Evolutionary conservation across 352 stramenopile genomes (phyloP).

Genomic region (Pythium brachiatum): DNA sequence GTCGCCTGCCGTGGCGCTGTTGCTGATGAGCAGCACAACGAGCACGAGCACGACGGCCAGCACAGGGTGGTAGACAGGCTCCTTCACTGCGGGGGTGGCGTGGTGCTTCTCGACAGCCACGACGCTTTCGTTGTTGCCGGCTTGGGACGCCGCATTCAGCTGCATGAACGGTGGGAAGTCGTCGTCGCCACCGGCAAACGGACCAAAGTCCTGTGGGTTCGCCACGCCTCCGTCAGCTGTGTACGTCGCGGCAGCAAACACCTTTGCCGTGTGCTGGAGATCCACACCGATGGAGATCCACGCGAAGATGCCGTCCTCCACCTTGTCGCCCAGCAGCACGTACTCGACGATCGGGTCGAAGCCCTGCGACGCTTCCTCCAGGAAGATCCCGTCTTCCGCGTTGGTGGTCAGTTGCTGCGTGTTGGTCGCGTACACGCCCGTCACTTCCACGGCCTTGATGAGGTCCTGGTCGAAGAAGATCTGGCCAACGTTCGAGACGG

Average conservation of each 20-base stretch:
- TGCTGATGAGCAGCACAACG: slow-evolving; percentile 24
- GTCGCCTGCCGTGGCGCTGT: background rate
- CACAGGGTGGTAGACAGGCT: slow-evolving; percentile 12
- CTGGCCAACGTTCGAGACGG: slow-evolving; percentile 12
- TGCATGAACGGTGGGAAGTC: slow-evolving; percentile 2
- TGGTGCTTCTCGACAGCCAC: background rate
- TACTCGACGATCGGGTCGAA: slow-evolving; percentile 38
- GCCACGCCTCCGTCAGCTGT: slow-evolving; percentile 5
- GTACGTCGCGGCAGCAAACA: slow-evolving; percentile 26
- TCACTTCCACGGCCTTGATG: slow-evolving; percentile 4
- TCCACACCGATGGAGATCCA: slow-evolving; percentile 37
- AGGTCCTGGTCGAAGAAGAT: slow-evolving; percentile 15
- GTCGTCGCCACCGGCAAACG: background rate
- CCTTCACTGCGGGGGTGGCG: background rate
- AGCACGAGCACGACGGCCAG: slow-evolving; percentile 20
- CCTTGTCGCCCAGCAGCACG: slow-evolving; percentile 29
- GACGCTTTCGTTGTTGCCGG: slow-evolving; percentile 11
- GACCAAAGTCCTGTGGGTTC: background rate
- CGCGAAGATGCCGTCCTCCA: slow-evolving; percentile 30
- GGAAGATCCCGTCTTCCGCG: slow-evolving; percentile 25
- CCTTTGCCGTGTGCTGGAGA: slow-evolving; percentile 20
- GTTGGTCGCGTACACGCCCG: slow-evolving; percentile 24
- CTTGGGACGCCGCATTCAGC: slow-evolving; percentile 3
- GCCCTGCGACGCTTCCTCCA: slow-evolving; percentile 26
- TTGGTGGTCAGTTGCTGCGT: slow-evolving; percentile 29